A percentile compares a stretch with the other conserved stretches of the same genome.
Conservation (phyloP, 2,329 filamentous ascomycete genomes). For the Stemphylium vesicarium region DNA sequence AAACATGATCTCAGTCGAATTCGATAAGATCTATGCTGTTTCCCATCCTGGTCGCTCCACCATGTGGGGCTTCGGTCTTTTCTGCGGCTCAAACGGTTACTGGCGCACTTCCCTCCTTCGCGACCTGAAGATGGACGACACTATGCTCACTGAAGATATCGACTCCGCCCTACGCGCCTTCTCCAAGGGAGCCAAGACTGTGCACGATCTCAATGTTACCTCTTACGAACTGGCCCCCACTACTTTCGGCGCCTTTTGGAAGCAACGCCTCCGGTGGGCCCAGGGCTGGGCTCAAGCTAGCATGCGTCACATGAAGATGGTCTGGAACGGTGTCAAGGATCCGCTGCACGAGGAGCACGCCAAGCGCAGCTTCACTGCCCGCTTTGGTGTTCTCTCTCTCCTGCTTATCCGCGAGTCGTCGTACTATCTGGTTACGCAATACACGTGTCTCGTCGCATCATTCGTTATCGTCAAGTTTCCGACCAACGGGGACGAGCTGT, state of each 20-base stretch:
- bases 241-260: constrained; percentile 55
- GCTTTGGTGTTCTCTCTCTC: constrained; percentile 55
- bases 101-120: constrained; percentile 55
- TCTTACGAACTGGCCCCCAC: constrained; percentile 59
- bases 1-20: constrained; percentile 58
- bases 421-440: constrained; percentile 59
- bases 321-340: constrained; percentile 51
- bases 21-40: constrained; percentile 60
- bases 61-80: constrained; percentile 58
- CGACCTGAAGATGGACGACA: constrained; percentile 58
- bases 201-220: constrained; percentile 58
- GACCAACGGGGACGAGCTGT: constrained; percentile 44
- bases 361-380: constrained; percentile 46
- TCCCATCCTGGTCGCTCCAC: constrained; percentile 57
- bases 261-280: constrained; percentile 59
- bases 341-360: constrained; percentile 31
- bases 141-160: constrained; percentile 59
- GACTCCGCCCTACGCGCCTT: constrained; percentile 57
- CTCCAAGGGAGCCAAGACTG: constrained; percentile 51
- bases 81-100: constrained; percentile 59
- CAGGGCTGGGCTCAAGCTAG: constrained; percentile 60
- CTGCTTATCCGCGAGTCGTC: constrained; percentile 55
- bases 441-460: constrained; percentile 54
- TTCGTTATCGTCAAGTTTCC: constrained; percentile 57
- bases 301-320: constrained; percentile 51